phyloP scores from a whole-genome alignment of 345 rosid genomes.

The Odontarrhena argentea region DNA sequence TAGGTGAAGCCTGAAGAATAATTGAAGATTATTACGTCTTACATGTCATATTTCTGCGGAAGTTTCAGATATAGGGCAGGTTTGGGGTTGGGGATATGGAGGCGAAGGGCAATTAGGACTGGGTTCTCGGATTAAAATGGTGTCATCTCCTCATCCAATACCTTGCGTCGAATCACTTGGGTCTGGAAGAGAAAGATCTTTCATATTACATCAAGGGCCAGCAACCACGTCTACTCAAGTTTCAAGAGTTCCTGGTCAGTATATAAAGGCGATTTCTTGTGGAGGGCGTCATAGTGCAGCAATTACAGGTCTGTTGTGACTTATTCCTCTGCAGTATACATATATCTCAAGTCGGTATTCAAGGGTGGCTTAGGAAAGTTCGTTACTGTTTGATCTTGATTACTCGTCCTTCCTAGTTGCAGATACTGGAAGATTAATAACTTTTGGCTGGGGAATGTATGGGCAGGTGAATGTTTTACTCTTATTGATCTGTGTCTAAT shows the following conservation, averaged over 20 bases:
- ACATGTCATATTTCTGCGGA: conserved; percentile 63
- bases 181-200: conserved; percentile 52
- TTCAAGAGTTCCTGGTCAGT: conserved; percentile 53
- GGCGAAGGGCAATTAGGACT: conserved; percentile 93
- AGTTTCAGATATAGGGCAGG: conserved; percentile 95
- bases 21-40: conserved; percentile 61
- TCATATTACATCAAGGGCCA: conserved; percentile 48
- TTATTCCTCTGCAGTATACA: neutral
- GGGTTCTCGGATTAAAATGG: conserved; percentile 78
- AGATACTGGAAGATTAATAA: conserved; percentile 74
- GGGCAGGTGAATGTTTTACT: conserved; percentile 61
- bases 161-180: conserved; percentile 61
- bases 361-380: neutral
- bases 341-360: neutral
- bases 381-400: conserved; percentile 15
- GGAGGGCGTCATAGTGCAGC: conserved; percentile 88
- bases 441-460: conserved; percentile 92
- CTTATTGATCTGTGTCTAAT: neutral
- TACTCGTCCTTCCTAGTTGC: conserved; percentile 36
- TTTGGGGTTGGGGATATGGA: conserved; percentile 99
- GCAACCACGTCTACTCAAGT: conserved; percentile 41
- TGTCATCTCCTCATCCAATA: conserved; percentile 79
- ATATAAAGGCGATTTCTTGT: conserved; percentile 71
- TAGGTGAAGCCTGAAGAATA: conserved; percentile 57
- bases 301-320: conserved; percentile 61